These are phyloP conservation scores for Lotmaria passim DNA, from an alignment of 208 protist species.

Conservation along the genomic window DNA sequence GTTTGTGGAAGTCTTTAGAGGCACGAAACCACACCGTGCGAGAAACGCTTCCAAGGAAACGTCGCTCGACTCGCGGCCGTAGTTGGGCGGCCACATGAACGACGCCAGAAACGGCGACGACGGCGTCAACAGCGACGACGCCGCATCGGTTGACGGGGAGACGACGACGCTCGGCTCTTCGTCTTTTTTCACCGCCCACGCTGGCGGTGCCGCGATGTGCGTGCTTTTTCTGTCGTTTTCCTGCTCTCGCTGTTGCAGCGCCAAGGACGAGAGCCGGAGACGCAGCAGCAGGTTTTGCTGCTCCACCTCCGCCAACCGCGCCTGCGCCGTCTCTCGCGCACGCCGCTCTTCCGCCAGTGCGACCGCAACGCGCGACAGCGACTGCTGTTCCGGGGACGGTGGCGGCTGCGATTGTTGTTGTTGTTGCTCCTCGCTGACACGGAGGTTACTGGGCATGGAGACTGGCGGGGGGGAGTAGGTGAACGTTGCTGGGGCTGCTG, in stretches of 20 bases:
- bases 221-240: neutral
- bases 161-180: too few species aligned
- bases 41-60: constrained; percentile 23
- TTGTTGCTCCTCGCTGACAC: neutral
- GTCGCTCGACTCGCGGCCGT: constrained; percentile 3
- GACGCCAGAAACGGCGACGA: neutral
- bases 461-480: neutral
- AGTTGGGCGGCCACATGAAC: constrained; percentile 25
- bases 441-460: neutral
- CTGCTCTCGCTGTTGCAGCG: neutral
- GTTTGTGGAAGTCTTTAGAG: neutral
- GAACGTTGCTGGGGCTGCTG: neutral
- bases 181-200: too few species aligned
- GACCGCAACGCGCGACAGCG: neutral
- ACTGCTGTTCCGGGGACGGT: neutral
- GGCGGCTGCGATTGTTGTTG: neutral
- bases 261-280: constrained; percentile 17
- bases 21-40: constrained; percentile 30
- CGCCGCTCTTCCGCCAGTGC: constrained; percentile 14
- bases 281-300: constrained; percentile 26
- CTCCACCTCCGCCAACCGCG: constrained; percentile 13
- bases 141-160: neutral
- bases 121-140: neutral
- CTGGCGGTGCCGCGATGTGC: too few species aligned
- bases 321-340: neutral